A percentile compares a stretch with the other conserved stretches of the same genome.
Evolutionary conservation across 257 asterid species (phyloP).

Genomic region (Primulina eburnea): DNA sequence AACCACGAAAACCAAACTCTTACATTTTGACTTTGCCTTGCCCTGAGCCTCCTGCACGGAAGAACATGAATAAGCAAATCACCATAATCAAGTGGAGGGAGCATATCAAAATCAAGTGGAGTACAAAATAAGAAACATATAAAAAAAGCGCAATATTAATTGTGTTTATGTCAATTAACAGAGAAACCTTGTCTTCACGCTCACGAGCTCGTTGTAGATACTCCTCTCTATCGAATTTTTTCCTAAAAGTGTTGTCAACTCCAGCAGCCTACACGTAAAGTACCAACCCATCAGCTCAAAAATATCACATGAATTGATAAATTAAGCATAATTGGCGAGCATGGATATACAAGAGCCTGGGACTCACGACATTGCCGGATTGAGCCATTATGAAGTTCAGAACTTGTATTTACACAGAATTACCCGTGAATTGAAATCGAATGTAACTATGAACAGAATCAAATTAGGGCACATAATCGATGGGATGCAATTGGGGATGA

Average conservation of each 20-base stretch:
- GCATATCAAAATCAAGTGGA: background rate
- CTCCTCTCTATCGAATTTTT: slow-evolving; percentile 88
- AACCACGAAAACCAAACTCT: slow-evolving; percentile 22
- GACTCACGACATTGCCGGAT: slow-evolving; percentile 57
- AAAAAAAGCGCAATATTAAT: background rate
- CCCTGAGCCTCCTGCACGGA: slow-evolving; percentile 53
- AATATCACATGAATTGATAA: slow-evolving; percentile 5
- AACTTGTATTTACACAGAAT: slow-evolving; percentile 11
- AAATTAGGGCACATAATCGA: slow-evolving; percentile 4
- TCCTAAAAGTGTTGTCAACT: slow-evolving; percentile 88
- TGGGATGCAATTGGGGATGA: slow-evolving; percentile 3
- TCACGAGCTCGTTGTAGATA: slow-evolving; percentile 90
- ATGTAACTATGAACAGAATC: background rate
- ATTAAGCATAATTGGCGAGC: background rate
- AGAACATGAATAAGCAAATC: slow-evolving; percentile 12
- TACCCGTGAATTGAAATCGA: background rate
- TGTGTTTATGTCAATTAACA: background rate
- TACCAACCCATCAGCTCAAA: background rate
- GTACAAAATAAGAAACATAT: slow-evolving; percentile 12
- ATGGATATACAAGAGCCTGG: slow-evolving; percentile 14
- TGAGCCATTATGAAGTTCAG: slow-evolving; percentile 53
- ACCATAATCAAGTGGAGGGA: slow-evolving; percentile 8
- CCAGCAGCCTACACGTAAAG: slow-evolving; percentile 58
- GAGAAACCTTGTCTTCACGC: slow-evolving; percentile 79
- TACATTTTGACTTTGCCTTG: slow-evolving; percentile 57